A percentile compares a stretch with the other conserved stretches of the same genome.
These are phyloP conservation scores for Anacardium occidentale DNA, from an alignment of 345 rosid genomes.

Conservation along the genomic window DNA sequence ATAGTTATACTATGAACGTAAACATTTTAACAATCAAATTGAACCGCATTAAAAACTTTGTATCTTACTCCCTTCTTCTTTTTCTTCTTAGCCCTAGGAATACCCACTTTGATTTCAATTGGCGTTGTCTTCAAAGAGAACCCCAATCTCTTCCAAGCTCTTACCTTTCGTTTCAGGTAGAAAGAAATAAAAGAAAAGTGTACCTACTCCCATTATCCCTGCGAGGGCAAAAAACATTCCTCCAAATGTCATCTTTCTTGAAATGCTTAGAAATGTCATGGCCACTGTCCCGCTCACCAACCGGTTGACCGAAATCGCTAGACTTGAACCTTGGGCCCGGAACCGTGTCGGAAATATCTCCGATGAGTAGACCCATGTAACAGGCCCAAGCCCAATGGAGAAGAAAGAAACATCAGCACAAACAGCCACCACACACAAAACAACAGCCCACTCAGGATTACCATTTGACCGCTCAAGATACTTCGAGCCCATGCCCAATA, in stretches of 20 bases:
- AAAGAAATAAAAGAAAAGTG: constrained; percentile 48
- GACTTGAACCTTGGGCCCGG: constrained; percentile 65
- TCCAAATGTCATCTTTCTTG: constrained; percentile 45
- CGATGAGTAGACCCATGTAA: constrained; percentile 79
- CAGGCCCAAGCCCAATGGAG: constrained; percentile 78
- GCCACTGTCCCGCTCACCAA: constrained; percentile 69
- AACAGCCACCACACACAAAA: constrained; percentile 34
- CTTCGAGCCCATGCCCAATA: constrained; percentile 45
- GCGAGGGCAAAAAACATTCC: constrained; percentile 57
- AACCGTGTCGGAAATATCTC: constrained; percentile 70
- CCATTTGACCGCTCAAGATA: constrained; percentile 29
- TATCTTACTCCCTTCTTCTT: too few species aligned
- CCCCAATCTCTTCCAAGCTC: constrained; percentile 62
- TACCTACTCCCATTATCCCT: constrained; percentile 49
- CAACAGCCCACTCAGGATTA: constrained; percentile 42
- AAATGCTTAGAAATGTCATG: constrained; percentile 59
- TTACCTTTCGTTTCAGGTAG: constrained; percentile 79
- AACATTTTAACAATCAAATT: too few species aligned
- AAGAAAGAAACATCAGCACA: constrained; percentile 55
- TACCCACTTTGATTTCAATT: not conserved
- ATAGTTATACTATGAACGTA: too few species aligned
- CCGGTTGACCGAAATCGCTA: constrained; percentile 66
- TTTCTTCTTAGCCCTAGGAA: too few species aligned
- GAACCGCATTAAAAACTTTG: too few species aligned
- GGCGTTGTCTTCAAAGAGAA: constrained; percentile 46